Evolutionary conservation across 305 asterid genomes (phyloP).

Genomic region (Fraxinus paxiana): DNA sequence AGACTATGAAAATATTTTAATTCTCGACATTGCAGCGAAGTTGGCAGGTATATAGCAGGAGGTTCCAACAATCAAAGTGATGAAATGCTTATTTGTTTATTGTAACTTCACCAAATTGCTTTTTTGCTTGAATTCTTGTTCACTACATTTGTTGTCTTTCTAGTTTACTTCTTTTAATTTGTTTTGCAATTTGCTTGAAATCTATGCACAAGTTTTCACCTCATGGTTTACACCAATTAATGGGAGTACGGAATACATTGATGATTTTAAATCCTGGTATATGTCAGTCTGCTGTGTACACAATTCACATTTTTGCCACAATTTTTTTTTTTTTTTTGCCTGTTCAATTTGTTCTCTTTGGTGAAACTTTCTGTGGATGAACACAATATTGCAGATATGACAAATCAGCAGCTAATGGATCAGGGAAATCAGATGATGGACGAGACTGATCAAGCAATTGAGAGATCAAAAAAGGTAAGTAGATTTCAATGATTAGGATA

Average conservation of each 20-base stretch:
- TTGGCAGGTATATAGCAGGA: neutral
- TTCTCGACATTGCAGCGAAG: neutral
- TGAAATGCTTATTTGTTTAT: neutral
- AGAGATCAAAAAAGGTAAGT: constrained; percentile 76
- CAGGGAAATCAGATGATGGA: constrained; percentile 85
- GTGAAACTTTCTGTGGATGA: constrained; percentile 23
- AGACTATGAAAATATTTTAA: neutral
- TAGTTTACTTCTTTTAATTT: neutral
- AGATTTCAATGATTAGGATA: constrained; percentile 14
- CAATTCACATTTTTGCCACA: constrained; percentile 3
- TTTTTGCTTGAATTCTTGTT: neutral
- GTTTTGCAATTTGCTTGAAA: neutral
- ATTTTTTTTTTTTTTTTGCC: constrained; percentile 3
- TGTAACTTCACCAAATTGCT: neutral
- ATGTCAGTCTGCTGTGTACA: neutral
- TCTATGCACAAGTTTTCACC: neutral
- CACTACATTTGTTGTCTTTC: neutral
- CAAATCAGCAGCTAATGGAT: constrained; percentile 83
- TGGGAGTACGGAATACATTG: neutral
- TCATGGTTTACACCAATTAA: neutral
- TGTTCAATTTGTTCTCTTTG: constrained; percentile 16
- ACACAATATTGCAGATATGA: constrained; percentile 61
- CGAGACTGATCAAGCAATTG: constrained; percentile 89
- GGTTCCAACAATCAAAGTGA: neutral
- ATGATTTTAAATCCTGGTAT: constrained; percentile 4